Percentiles rank a stretch among this genome's conserved stretches.
Evolutionary conservation across 176 grass and related monocot species (phyloP).

Genomic region (Oropetium thomaeum): DNA sequence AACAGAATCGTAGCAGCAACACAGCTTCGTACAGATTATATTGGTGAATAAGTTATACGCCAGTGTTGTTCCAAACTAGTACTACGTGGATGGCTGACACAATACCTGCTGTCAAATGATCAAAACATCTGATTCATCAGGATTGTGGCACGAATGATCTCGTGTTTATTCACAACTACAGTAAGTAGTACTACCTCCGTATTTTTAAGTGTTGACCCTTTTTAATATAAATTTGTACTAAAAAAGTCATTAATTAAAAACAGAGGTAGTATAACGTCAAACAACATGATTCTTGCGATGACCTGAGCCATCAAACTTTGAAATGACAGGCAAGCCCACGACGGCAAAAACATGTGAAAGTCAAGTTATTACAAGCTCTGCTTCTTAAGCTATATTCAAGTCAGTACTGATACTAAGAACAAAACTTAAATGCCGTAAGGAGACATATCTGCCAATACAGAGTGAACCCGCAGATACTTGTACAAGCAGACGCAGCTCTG

Average conservation of each 20-base stretch:
- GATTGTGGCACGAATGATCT: background rate
- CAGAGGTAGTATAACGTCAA: background rate
- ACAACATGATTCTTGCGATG: background rate
- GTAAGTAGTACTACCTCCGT: no score
- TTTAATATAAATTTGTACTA: no score
- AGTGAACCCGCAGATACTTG: background rate
- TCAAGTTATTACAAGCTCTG: constrained; percentile 18
- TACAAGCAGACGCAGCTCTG: constrained; percentile 27
- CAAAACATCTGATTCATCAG: background rate
- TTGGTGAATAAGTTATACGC: constrained; percentile 12
- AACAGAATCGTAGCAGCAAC: background rate
- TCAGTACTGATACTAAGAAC: constrained; percentile 8
- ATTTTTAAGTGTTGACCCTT: no score
- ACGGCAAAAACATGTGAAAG: background rate
- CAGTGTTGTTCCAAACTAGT: background rate
- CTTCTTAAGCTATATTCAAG: constrained; percentile 4
- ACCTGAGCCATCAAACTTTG: background rate
- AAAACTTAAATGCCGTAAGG: constrained; percentile 4
- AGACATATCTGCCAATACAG: background rate
- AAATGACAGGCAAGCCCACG: background rate
- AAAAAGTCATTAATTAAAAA: no score
- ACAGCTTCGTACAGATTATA: background rate
- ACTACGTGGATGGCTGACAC: background rate
- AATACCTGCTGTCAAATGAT: background rate
- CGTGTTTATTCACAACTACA: background rate